Conservation (phyloP, 2,329 filamentous ascomycete species). For the Xylariaceae sp. region DNA sequence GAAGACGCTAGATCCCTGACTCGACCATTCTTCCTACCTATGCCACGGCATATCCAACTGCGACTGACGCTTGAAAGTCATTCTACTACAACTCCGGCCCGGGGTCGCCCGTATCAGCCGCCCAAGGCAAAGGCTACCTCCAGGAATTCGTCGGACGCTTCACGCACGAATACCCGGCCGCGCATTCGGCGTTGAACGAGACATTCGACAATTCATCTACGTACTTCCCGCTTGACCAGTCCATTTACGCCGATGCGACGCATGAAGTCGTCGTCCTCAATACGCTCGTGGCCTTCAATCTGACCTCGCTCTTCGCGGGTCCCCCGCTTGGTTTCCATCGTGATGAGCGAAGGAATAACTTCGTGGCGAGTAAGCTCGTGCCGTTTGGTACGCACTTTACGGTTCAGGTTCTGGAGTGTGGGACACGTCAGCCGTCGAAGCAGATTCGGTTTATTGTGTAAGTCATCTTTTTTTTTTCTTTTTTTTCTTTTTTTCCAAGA, state of each 20-base stretch:
- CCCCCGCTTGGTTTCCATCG: slow-evolving; percentile 22
- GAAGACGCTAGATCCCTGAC: too few species aligned
- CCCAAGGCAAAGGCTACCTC: slow-evolving; percentile 31
- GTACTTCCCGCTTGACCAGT: slow-evolving; percentile 37
- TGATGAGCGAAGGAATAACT: slow-evolving; percentile 23
- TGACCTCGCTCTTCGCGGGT: slow-evolving; percentile 29
- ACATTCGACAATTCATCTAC: slow-evolving; percentile 37
- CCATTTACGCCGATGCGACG: slow-evolving; percentile 24
- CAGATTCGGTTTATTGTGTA: slow-evolving; percentile 33
- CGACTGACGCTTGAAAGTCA: slow-evolving; percentile 14
- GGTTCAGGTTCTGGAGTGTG: slow-evolving; percentile 32
- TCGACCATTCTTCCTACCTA: background rate
- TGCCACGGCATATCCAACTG: slow-evolving; percentile 9
- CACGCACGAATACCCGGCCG: slow-evolving; percentile 27
- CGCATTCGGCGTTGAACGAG: slow-evolving; percentile 28
- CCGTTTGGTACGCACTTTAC: slow-evolving; percentile 33
- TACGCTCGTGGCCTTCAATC: slow-evolving; percentile 31
- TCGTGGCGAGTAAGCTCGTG: slow-evolving; percentile 30
- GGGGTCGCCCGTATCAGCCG: slow-evolving; percentile 32
- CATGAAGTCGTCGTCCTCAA: slow-evolving; percentile 31
- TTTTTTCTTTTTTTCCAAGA: background rate
- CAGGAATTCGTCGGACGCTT: slow-evolving; percentile 33
- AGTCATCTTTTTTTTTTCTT: slow-evolving; percentile 6
- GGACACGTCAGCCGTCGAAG: slow-evolving; percentile 29
- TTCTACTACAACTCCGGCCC: slow-evolving; percentile 33